A percentile compares a stretch with the other conserved stretches of the same genome.
Conservation (phyloP, 306 rosid species). For the Phaseolus lunatus region DNA sequence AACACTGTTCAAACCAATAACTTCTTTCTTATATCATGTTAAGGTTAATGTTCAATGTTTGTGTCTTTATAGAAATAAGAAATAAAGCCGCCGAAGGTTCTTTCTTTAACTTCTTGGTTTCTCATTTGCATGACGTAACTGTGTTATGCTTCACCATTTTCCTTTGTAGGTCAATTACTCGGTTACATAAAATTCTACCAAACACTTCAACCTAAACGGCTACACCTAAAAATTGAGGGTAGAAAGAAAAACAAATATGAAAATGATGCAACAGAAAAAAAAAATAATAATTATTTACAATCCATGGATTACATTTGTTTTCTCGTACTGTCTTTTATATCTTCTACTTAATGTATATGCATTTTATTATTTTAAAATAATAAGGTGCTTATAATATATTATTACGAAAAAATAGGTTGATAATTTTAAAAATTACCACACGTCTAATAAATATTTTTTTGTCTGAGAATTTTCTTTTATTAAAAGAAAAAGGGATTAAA, state of each 20-base stretch:
- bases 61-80: constrained; percentile 33
- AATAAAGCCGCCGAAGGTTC: constrained; percentile 50
- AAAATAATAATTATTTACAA: neutral
- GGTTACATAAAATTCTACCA: neutral
- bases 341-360: neutral
- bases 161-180: neutral
- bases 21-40: too few species aligned
- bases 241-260: neutral
- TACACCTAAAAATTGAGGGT: neutral
- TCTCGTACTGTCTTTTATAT: too few species aligned
- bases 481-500: neutral
- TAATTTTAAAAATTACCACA: too few species aligned
- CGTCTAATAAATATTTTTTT: too few species aligned
- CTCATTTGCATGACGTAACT: constrained; percentile 30
- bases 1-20: too few species aligned
- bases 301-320: neutral
- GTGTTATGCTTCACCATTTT: neutral
- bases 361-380: neutral
- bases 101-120: constrained; percentile 29
- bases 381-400: neutral
- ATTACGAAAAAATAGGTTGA: neutral
- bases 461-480: neutral
- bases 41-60: constrained; percentile 35
- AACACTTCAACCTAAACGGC: neutral
- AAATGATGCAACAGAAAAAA: neutral